Evolutionary conservation across 2,329 filamentous ascomycete genomes (phyloP).

Genomic region (Dothiorella sarmentorum): DNA sequence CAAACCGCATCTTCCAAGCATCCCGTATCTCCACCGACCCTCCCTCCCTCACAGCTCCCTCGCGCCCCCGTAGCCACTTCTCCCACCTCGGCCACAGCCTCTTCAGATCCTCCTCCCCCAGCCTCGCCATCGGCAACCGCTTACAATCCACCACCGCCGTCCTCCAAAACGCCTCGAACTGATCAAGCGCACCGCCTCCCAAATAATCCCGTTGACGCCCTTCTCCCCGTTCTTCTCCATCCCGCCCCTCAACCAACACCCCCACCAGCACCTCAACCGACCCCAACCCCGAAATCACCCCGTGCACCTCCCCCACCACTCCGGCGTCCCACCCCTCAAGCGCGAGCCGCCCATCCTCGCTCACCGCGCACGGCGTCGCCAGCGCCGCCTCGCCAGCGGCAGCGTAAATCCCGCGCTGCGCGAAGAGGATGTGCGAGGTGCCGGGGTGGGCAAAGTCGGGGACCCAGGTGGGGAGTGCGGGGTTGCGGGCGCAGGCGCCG

Average conservation of each 20-base stretch:
- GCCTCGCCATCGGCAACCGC: background rate
- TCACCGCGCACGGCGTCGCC: background rate
- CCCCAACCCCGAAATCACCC: background rate
- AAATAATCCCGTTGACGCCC: background rate
- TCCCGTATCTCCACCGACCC: background rate
- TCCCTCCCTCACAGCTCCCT: too few relatives aligned
- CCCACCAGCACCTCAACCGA: background rate
- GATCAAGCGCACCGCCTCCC: too few relatives aligned
- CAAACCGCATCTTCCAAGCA: background rate
- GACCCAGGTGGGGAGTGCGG: constrained; percentile 28
- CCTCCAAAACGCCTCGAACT: constrained; percentile 7
- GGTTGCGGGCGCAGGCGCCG: background rate
- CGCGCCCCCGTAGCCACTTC: background rate
- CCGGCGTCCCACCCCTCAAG: background rate
- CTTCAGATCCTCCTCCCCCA: constrained; percentile 38
- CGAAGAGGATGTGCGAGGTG: background rate
- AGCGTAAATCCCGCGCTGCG: constrained; percentile 5
- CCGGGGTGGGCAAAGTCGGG: constrained; percentile 23
- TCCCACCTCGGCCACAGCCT: constrained; percentile 28
- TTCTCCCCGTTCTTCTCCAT: background rate
- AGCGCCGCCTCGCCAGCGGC: background rate
- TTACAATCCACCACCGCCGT: background rate
- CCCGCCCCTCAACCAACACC: background rate
- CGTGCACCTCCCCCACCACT: background rate
- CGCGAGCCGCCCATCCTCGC: background rate